Base-by-base conservation (phyloP, 108 stramenopile genomes). In the Skeletonema costatum region DNA sequence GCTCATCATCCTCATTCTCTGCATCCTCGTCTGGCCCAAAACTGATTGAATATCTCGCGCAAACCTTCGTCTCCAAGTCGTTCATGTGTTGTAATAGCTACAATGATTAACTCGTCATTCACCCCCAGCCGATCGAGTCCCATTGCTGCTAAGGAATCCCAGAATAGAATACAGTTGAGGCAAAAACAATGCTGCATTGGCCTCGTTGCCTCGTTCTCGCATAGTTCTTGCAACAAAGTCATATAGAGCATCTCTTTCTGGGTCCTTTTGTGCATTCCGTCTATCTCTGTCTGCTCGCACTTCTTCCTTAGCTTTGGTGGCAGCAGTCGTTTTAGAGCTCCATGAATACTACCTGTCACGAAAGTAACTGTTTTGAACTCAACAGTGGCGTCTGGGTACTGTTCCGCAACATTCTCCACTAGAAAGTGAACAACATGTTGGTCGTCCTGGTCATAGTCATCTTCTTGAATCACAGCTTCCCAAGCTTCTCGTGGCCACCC, bases 401-500 rank as follows among this genome's bases (percentile, higher is more conserved):
- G 63, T 0, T 5, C 17, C 1, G 63, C 63, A 6, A 64, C 63
- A 33, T 9, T n/a, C 1, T 62, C 63, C 10, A 35, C 5, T 13
- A 64, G 38, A 21, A 64, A 64, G 4, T 6, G 2, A 30, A 64
- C n/a, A 14, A 19, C 9, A 19, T 64, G 8, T 9, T 64, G 14
- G 63, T 9, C 2, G 1, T 25, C 25, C 25, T 25, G 25, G 25
- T 25, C 35, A 5, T 32, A 2, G 25, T 38, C 32, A 10, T 19
- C 12, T n/a, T 0, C 63, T 39, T 39, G 14, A n/a, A 64, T 3
- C 5, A 21, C 36, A 6, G 32, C 1, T 39, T 64, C 11, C 63
- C 63, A 64, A 9, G 9, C 63, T 21, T 64, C 63, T 39, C 38
- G 8, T 35, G 63, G 63, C 63, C 63, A 64, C 8, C 63, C 63